Evolutionary conservation across 2,329 filamentous ascomycete genomes (phyloP).

Genomic region (Metarhizium album): DNA sequence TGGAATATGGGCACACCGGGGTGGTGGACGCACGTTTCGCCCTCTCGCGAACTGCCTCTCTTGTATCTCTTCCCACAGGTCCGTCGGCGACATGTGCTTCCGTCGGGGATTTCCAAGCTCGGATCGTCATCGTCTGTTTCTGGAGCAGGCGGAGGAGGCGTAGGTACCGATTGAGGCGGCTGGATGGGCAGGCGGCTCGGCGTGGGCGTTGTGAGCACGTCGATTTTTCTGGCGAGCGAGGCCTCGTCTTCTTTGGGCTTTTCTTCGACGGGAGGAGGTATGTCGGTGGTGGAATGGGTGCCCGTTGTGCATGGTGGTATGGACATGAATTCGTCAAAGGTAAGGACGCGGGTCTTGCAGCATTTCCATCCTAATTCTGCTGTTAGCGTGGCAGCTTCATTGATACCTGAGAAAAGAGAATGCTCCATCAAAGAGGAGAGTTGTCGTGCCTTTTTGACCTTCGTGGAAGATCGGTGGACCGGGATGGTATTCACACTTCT

Average conservation of each 20-base stretch:
- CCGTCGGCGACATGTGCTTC: conserved; percentile 65
- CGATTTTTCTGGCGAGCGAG: conserved; percentile 33
- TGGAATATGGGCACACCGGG: conserved; percentile 90
- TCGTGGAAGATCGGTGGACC: conserved; percentile 94
- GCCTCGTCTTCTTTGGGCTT: conserved; percentile 34
- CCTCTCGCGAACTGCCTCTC: conserved; percentile 47
- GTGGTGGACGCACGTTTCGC: conserved; percentile 77
- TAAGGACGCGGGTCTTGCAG: conserved; percentile 92
- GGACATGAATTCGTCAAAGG: conserved; percentile 93
- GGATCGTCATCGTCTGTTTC: conserved; percentile 87
- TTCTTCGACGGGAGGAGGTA: conserved; percentile 51
- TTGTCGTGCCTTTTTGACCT: conserved; percentile 80
- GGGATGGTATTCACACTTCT: conserved; percentile 84
- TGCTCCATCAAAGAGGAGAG: neutral
- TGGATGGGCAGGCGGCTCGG: conserved; percentile 29
- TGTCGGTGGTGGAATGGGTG: conserved; percentile 80
- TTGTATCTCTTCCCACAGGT: conserved; percentile 61
- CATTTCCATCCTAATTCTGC: conserved; percentile 77
- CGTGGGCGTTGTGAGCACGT: conserved; percentile 37
- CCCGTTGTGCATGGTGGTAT: conserved; percentile 90
- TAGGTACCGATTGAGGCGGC: conserved; percentile 34
- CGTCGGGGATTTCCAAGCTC: conserved; percentile 58
- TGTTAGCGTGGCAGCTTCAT: neutral
- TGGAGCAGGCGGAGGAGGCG: conserved; percentile 49
- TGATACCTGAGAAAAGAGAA: neutral